A percentile compares a stretch with the other conserved stretches of the same genome.
These are phyloP conservation scores for Paulownia fortunei DNA, from an alignment of 257 asterid species.

Conservation along the genomic window DNA sequence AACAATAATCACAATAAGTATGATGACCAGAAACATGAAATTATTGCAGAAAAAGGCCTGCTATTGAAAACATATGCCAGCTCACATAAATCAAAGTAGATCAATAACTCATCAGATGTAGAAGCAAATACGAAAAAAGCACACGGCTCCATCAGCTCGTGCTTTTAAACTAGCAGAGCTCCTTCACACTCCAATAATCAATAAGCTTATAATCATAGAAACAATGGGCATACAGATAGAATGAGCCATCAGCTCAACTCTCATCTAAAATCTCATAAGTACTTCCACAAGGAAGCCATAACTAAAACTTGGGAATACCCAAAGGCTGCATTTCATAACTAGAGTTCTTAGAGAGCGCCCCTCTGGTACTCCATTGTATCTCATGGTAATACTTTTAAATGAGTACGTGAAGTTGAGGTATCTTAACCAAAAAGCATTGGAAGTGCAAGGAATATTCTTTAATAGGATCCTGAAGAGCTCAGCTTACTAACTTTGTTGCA, in stretches of 20 bases:
- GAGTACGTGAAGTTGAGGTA: no score
- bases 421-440: no score
- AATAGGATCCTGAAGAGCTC: no score
- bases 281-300: background rate
- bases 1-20: background rate
- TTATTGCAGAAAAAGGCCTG: background rate
- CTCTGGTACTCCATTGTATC: background rate
- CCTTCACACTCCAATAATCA: background rate
- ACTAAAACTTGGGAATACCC: background rate
- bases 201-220: background rate
- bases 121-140: background rate
- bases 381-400: background rate
- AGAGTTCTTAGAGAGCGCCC: background rate
- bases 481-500: no score
- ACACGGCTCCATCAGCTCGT: background rate
- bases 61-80: background rate
- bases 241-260: background rate
- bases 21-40: background rate
- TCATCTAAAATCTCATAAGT: background rate
- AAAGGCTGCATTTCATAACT: background rate
- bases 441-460: no score
- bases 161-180: background rate
- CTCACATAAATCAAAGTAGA: background rate
- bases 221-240: background rate
- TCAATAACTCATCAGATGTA: background rate